phyloP scores from a whole-genome alignment of 305 asterid genomes.

The Fraxinus sp. region DNA sequence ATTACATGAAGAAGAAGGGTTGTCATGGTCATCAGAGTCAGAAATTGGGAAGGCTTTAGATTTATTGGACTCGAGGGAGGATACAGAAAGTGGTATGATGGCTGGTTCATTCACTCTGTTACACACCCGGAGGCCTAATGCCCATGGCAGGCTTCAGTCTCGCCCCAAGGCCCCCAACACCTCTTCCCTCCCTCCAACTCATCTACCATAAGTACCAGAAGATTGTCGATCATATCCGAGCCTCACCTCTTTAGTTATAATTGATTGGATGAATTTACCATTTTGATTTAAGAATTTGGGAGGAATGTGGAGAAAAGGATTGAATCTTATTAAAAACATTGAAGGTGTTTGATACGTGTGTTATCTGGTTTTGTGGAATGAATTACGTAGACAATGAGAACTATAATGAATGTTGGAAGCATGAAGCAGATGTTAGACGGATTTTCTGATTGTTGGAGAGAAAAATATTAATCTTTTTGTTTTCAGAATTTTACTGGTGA shows the following conservation, averaged over 20 bases:
- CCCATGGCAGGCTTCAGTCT: background rate
- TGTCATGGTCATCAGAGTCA: conserved; percentile 48
- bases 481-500: background rate
- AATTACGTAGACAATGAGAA: background rate
- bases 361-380: background rate
- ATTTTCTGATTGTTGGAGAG: background rate
- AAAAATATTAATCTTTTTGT: background rate
- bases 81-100: background rate
- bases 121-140: background rate
- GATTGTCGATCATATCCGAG: background rate
- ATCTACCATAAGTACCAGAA: background rate
- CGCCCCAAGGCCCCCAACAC: background rate
- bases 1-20: conserved; percentile 1
- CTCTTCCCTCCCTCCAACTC: background rate
- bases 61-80: background rate
- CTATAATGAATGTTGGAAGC: background rate
- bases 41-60: background rate
- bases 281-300: background rate
- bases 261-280: background rate
- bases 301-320: background rate
- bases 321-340: background rate
- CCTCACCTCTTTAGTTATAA: background rate
- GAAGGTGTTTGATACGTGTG: background rate
- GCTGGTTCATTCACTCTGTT: background rate
- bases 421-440: background rate